phyloP scores from a whole-genome alignment of 2,329 filamentous ascomycete species.

The Ceratocystis alfenasii region DNA sequence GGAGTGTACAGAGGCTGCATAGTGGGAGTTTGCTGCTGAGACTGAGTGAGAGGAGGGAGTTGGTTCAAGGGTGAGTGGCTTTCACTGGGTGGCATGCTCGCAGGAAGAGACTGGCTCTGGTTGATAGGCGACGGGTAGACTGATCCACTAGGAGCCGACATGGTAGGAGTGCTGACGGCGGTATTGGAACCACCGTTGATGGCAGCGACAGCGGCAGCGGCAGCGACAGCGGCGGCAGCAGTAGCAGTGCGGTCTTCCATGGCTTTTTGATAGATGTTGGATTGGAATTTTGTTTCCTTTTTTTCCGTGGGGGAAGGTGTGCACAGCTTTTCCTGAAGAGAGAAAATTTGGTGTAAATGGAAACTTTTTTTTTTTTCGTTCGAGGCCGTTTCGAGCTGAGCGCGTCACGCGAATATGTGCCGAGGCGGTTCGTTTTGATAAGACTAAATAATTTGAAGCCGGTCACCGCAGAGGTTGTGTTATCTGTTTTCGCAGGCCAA shows the following conservation, averaged over 20 bases:
- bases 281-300: not conserved
- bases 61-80: slow-evolving; percentile 20
- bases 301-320: not conserved
- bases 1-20: slow-evolving; percentile 21
- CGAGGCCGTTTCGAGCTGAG: not conserved
- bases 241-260: slow-evolving; percentile 20
- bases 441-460: not conserved
- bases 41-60: slow-evolving; percentile 20
- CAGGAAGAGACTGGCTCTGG: slow-evolving; percentile 21
- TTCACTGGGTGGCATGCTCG: slow-evolving; percentile 18
- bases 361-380: not conserved
- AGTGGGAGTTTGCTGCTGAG: slow-evolving; percentile 21
- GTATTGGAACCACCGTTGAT: slow-evolving; percentile 11
- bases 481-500: not conserved
- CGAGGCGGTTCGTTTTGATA: not conserved
- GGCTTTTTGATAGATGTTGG: not conserved
- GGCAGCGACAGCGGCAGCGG: slow-evolving; percentile 10
- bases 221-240: slow-evolving; percentile 15
- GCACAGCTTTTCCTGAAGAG: not conserved
- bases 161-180: slow-evolving; percentile 15
- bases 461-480: not conserved
- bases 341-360: not conserved
- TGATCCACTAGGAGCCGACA: slow-evolving; percentile 19
- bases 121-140: slow-evolving; percentile 22
- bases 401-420: not conserved